Percentiles rank a stretch among this genome's conserved stretches.
Conservation (phyloP, 805 yeast species). For the Candida incommunis region DNA sequence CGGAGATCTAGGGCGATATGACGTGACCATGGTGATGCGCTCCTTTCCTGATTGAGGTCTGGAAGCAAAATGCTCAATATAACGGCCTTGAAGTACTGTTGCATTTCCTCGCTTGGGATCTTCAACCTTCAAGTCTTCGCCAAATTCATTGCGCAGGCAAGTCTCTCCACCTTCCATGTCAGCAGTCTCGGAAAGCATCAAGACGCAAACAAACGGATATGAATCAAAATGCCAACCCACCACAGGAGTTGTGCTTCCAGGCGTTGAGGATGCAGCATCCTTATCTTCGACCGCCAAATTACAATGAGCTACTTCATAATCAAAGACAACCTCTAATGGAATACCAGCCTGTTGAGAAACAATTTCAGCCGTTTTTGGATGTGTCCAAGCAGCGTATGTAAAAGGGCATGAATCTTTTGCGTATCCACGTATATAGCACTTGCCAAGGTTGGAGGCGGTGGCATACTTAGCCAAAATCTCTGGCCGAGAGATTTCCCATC, state of each 20-base stretch:
- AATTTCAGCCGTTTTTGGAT: slow-evolving; percentile 40
- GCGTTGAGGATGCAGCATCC: background rate
- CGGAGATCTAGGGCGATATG: slow-evolving; percentile 16
- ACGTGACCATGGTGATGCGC: slow-evolving; percentile 21
- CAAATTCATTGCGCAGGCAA: slow-evolving; percentile 27
- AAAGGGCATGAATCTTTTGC: slow-evolving; percentile 35
- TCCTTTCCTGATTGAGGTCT: slow-evolving; percentile 27
- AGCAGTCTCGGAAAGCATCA: slow-evolving; percentile 45
- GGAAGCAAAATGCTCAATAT: slow-evolving; percentile 33
- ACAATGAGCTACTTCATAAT: slow-evolving; percentile 41
- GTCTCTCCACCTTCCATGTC: slow-evolving; percentile 50
- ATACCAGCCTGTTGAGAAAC: slow-evolving; percentile 46
- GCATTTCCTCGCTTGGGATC: slow-evolving; percentile 38
- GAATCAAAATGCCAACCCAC: slow-evolving; percentile 53
- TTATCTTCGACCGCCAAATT: slow-evolving; percentile 20
- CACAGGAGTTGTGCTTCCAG: slow-evolving; percentile 24
- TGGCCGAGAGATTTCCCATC: slow-evolving; percentile 32
- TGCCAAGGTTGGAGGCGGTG: slow-evolving; percentile 16
- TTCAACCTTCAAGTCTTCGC: slow-evolving; percentile 11
- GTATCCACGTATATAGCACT: slow-evolving; percentile 34
- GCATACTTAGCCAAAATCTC: slow-evolving; percentile 21
- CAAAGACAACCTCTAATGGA: slow-evolving; percentile 39
- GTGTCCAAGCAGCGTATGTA: slow-evolving; percentile 42
- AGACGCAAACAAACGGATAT: slow-evolving; percentile 54
- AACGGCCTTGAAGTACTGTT: slow-evolving; percentile 33